These are phyloP conservation scores for Agrostemma githago DNA, from an alignment of 148 eudicot species.

Conservation along the genomic window DNA sequence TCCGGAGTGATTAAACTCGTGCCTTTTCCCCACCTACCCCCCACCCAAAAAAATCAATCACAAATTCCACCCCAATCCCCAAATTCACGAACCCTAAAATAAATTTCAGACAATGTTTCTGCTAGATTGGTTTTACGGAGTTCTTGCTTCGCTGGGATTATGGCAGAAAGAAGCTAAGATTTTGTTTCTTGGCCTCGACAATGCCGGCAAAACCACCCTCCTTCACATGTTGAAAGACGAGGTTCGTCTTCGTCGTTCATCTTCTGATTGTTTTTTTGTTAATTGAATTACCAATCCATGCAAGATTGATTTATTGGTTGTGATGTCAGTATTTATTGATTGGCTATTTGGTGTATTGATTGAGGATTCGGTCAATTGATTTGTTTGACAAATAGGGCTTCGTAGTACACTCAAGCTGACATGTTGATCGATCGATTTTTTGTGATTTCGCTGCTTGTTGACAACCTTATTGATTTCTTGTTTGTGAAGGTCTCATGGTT, in stretches of 20 bases:
- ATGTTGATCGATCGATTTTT: neutral
- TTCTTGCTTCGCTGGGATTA: constrained; percentile 36
- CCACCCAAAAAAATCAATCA: neutral
- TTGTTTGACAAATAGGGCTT: neutral
- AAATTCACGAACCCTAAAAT: neutral
- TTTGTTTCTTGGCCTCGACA: constrained; percentile 45
- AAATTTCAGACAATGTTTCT: constrained; percentile 26
- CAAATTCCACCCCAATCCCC: constrained; percentile 10
- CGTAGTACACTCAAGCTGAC: neutral
- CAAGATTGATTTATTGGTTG: neutral
- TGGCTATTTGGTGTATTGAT: neutral
- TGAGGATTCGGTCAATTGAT: neutral
- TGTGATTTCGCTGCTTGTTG: neutral
- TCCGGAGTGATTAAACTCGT: neutral
- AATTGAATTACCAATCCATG: neutral
- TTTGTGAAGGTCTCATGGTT: neutral
- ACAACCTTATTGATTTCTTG: neutral
- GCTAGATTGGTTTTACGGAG: constrained; percentile 42
- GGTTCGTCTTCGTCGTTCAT: constrained; percentile 13
- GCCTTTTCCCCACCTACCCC: neutral
- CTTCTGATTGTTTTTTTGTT: neutral
- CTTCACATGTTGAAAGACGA: constrained; percentile 49
- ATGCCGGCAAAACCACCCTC: constrained; percentile 48
- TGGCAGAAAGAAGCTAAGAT: constrained; percentile 53
- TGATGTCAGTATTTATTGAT: neutral